Evolutionary conservation across 352 stramenopile genomes (phyloP).

Genomic region (Globisporangium spinosum): DNA sequence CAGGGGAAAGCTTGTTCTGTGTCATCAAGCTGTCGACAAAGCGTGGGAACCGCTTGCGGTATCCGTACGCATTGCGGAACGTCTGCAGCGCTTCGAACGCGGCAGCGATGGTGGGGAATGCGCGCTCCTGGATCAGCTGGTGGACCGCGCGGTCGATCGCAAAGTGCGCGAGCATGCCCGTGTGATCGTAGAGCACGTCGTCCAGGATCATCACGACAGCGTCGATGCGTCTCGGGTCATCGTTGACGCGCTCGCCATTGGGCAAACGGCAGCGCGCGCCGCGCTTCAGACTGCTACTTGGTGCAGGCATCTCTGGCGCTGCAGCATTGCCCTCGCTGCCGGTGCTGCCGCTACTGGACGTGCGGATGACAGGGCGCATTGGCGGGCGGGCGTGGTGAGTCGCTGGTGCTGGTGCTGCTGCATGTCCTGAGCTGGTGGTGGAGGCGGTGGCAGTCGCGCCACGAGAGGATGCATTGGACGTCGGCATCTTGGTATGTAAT

Average conservation of each 20-base stretch:
- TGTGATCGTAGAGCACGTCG: constrained; percentile 86
- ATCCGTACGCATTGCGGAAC: constrained; percentile 79
- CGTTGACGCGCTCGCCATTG: constrained; percentile 32
- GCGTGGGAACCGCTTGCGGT: constrained; percentile 79
- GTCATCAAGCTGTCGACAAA: constrained; percentile 77
- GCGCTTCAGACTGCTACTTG: not conserved
- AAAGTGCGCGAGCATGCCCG: constrained; percentile 71
- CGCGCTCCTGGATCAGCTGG: constrained; percentile 63
- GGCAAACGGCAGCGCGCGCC: constrained; percentile 25
- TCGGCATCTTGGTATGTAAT: not conserved
- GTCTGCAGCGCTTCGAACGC: constrained; percentile 72
- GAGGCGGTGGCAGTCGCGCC: not conserved
- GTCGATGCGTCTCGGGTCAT: constrained; percentile 57
- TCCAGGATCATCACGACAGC: constrained; percentile 84
- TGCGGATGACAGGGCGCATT: not conserved
- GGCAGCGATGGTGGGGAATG: constrained; percentile 60
- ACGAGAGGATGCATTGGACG: not conserved
- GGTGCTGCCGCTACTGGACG: not conserved
- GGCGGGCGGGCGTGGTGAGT: not conserved
- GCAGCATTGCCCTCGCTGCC: constrained; percentile 4
- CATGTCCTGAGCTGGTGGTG: not conserved
- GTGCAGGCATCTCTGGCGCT: constrained; percentile 1
- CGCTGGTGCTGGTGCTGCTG: not conserved
- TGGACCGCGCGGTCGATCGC: constrained; percentile 73
- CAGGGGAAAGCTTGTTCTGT: constrained; percentile 37